Conservation (phyloP, 1,284 basidiomycete genomes). For the Malassezia yamatoensis region DNA sequence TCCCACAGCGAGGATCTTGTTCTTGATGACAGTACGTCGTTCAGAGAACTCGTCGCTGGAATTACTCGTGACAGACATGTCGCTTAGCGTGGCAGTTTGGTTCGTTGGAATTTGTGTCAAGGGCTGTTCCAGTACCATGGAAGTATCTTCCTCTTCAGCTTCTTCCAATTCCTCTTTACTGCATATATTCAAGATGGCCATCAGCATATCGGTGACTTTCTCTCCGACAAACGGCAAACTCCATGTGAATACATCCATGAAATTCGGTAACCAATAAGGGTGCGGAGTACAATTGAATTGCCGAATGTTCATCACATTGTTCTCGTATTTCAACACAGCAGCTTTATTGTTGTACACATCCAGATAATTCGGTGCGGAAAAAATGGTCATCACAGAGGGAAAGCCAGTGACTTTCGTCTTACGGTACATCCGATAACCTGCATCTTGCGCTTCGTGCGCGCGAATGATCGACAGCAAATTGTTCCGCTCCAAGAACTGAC, state of each 20-base stretch:
- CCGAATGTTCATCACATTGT: slow-evolving; percentile 85
- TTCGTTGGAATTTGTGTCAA: not conserved
- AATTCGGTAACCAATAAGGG: slow-evolving; percentile 94
- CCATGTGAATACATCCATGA: slow-evolving; percentile 99
- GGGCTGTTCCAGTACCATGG: slow-evolving; percentile 18
- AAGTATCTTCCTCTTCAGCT: slow-evolving; percentile 58
- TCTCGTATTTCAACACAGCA: slow-evolving; percentile 89
- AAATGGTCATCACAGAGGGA: slow-evolving; percentile 93
- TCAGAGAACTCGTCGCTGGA: slow-evolving; percentile 57
- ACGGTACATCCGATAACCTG: slow-evolving; percentile 93
- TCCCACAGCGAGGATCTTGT: slow-evolving; percentile 96
- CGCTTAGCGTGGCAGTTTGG: not conserved
- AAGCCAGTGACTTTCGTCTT: slow-evolving; percentile 83
- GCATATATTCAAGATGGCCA: slow-evolving; percentile 84
- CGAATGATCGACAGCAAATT: slow-evolving; percentile 87
- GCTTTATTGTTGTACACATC: slow-evolving; percentile 96
- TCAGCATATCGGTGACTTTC: slow-evolving; percentile 93
- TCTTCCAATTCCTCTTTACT: slow-evolving; percentile 89
- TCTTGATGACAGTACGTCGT: slow-evolving; percentile 77
- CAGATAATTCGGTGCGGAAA: slow-evolving; percentile 84
- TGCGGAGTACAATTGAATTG: slow-evolving; percentile 94
- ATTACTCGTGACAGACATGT: no score
- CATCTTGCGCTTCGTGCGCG: slow-evolving; percentile 89
- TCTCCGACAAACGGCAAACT: slow-evolving; percentile 95
- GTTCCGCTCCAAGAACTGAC: slow-evolving; percentile 85